phyloP scores from a whole-genome alignment of 106 monocot genomes.

The Xerophyta viscosa region DNA sequence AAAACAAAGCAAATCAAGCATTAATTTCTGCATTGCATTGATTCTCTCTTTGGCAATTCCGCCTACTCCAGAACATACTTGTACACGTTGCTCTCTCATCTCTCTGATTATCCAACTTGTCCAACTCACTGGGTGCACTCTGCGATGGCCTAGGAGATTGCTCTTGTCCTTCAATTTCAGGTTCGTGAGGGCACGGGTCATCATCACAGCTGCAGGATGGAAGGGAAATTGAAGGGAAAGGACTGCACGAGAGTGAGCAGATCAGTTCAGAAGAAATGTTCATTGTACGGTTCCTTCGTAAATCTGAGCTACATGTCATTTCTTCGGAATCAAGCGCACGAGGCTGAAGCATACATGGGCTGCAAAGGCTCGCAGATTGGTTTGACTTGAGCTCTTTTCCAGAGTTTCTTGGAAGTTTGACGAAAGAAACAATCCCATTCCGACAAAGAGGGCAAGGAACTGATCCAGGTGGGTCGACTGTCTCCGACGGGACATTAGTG shows the following conservation, averaged over 20 bases:
- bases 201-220: constrained; percentile 42
- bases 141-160: constrained; percentile 36
- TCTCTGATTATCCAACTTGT: constrained; percentile 36
- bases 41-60: constrained; percentile 88
- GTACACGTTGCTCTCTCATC: constrained; percentile 68
- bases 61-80: constrained; percentile 63
- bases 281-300: constrained; percentile 26
- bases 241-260: constrained; percentile 68
- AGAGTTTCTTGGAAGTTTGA: constrained; percentile 27
- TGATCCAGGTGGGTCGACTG: constrained; percentile 47
- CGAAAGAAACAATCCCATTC: constrained; percentile 66
- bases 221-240: constrained; percentile 62
- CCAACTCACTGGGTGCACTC: constrained; percentile 14
- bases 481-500: constrained; percentile 39
- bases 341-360: constrained; percentile 54
- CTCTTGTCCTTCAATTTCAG: constrained; percentile 20
- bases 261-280: constrained; percentile 41
- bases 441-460: constrained; percentile 95
- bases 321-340: constrained; percentile 8
- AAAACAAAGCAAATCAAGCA: constrained; percentile 42
- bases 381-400: constrained; percentile 42
- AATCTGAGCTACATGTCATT: constrained; percentile 22
- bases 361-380: constrained; percentile 58
- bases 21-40: constrained; percentile 90
- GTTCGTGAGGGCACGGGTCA: constrained; percentile 27